Base-by-base conservation (phyloP, 345 rosid species). In the Corymbia maculata region DNA sequence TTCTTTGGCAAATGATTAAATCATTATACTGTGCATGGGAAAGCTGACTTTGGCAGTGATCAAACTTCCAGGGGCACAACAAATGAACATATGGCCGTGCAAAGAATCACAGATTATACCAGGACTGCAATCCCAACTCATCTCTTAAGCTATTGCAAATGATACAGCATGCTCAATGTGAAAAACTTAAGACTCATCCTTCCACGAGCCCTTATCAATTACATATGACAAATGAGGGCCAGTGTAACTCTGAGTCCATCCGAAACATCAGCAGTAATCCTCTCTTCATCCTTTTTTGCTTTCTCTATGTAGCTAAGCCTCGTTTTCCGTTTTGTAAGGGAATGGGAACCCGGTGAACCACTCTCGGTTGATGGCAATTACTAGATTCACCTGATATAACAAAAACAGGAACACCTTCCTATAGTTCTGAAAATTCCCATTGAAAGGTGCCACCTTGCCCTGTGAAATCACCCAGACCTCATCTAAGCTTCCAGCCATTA, bases 351-450 rank as follows among this genome's bases (percentile, higher is more conserved):
- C n/a, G 24, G 0, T 10, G 64, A 21, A 0, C 26, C 22, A 24
- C 19, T 19, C 19, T 8, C 61, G 7, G 26, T 57, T 2, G 6
- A 57, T n/a, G n/a, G n/a, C 64, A 57, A 57, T 57, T 24, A 57
- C 64, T 57, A 57, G n/a, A 57, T 24, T 24, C 13, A 57, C 64
- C 1, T 24, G 0, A 57, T 57, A 9, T n/a, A 57, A 57, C 13
- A 24, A 57, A 57, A 57, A 57, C 1, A 0, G 3, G 13, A 57
- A n/a, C 0, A 57, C n/a, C n/a, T n/a, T n/a, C n/a, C n/a, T n/a
- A n/a, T n/a, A 0, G 64, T 57, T n/a, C n/a, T 1, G 6, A 13
- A 57, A 24, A 57, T 57, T 57, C 64, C 64, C 13, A 10, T 10
- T n/a, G 64, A 57, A 12, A 57, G 3, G n/a, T 2, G 6, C 64